These are phyloP conservation scores for Rutstroemia sp. DNA, from an alignment of 2,329 filamentous ascomycete species.

Conservation along the genomic window DNA sequence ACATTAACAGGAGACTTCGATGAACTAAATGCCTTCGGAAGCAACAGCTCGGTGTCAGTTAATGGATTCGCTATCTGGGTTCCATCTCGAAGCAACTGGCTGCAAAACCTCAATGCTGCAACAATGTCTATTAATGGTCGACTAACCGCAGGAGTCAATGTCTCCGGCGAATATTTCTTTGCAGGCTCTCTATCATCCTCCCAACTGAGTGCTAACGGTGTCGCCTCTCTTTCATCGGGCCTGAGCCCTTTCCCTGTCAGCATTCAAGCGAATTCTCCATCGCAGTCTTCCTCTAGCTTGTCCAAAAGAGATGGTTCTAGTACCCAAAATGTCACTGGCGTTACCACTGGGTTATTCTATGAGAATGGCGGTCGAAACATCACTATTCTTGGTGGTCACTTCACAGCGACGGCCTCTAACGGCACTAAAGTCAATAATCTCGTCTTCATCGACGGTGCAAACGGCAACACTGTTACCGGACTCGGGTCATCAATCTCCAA, in stretches of 20 bases:
- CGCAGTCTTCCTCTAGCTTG: slow-evolving; percentile 32
- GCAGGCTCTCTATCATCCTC: slow-evolving; percentile 78
- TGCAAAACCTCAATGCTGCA: slow-evolving; percentile 65
- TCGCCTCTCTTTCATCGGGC: slow-evolving; percentile 51
- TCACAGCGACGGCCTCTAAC: slow-evolving; percentile 61
- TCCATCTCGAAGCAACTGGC: slow-evolving; percentile 76
- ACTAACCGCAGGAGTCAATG: slow-evolving; percentile 62
- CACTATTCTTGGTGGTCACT: slow-evolving; percentile 84
- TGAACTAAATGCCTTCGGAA: slow-evolving; percentile 60
- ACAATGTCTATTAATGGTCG: slow-evolving; percentile 63
- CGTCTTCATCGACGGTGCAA: slow-evolving; percentile 70
- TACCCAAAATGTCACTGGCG: slow-evolving; percentile 49
- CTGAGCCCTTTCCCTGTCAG: slow-evolving; percentile 52
- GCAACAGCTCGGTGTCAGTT: slow-evolving; percentile 52
- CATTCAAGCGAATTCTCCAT: slow-evolving; percentile 35
- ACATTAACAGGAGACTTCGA: slow-evolving; percentile 76
- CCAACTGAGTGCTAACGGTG: slow-evolving; percentile 64
- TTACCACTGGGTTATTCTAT: slow-evolving; percentile 76
- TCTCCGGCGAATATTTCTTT: slow-evolving; percentile 59
- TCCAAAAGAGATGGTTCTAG: slow-evolving; percentile 39
- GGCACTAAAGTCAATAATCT: slow-evolving; percentile 72
- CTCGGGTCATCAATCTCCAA: slow-evolving; percentile 57
- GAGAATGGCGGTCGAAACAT: slow-evolving; percentile 63
- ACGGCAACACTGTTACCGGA: slow-evolving; percentile 59
- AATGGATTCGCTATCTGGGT: slow-evolving; percentile 88